A percentile compares a stretch with the other conserved stretches of the same genome.
These are phyloP conservation scores for Globisporangium mamillatum DNA, from an alignment of 352 stramenopile genomes.

Conservation along the genomic window DNA sequence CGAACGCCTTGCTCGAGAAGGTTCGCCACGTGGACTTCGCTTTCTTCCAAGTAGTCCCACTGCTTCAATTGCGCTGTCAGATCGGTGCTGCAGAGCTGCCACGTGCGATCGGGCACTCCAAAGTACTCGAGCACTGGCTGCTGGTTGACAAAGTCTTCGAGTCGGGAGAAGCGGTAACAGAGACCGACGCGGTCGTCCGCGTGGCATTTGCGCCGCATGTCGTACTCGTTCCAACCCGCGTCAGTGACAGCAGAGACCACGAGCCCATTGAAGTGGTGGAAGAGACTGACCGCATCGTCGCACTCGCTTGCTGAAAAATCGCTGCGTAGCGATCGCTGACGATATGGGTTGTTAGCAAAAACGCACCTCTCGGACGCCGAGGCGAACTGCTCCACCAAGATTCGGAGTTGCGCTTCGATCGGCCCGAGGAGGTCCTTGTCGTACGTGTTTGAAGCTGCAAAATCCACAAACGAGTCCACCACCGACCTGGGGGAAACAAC, in stretches of 20 bases:
- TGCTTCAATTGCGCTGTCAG: conserved; percentile 18
- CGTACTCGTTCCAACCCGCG: conserved; percentile 60
- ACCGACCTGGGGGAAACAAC: conserved; percentile 55
- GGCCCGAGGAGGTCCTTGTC: conserved; percentile 34
- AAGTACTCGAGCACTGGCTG: conserved; percentile 41
- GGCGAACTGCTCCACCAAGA: conserved; percentile 20
- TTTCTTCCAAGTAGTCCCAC: conserved; percentile 58
- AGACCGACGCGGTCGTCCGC: conserved; percentile 41
- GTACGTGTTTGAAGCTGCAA: conserved; percentile 43
- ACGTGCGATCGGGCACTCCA: conserved; percentile 26
- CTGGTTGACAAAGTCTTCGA: conserved; percentile 63
- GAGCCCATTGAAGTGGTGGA: conserved; percentile 18
- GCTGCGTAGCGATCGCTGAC: background rate
- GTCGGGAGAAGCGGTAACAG: conserved; percentile 62
- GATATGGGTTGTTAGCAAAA: background rate
- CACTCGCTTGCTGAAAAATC: conserved; percentile 18
- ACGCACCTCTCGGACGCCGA: conserved; percentile 19
- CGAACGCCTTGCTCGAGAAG: conserved; percentile 55
- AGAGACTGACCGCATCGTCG: conserved; percentile 18
- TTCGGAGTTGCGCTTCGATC: conserved; percentile 13
- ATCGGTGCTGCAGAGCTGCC: conserved; percentile 45
- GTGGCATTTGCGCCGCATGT: conserved; percentile 57
- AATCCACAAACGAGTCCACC: conserved; percentile 49
- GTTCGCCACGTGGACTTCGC: conserved; percentile 42
- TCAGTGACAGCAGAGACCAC: conserved; percentile 15